Base-by-base conservation (phyloP, 148 eudicot genomes). In the Chenopodium berlandieri region DNA sequence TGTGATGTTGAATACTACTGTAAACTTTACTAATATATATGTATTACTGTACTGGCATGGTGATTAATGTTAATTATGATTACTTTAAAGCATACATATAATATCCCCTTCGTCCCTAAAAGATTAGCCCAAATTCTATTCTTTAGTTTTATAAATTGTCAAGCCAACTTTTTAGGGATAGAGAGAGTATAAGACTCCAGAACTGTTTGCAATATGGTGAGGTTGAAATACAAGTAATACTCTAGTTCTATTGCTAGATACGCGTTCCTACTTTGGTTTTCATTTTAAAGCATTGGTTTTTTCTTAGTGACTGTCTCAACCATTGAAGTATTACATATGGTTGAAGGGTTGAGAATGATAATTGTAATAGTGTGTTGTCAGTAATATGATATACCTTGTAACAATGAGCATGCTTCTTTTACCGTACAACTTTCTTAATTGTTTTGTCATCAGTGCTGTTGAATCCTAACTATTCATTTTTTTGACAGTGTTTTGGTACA, bases 401-500 rank as follows among this genome's bases (percentile, higher is more conserved):
- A n/a, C 31, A 19, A 14, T n/a, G 17, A 52, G 16, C 7, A 22
- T n/a, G 40, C 20, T 65, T 34, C 44, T 16, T 7, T 32, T 71
- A 19, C 3, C n/a, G 7, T 52, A 32, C 64, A n/a, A 13, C 37
- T 76, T 17, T 20, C 17, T 10, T 64, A 63, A 14, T 0, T 72
- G 32, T 19, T 69, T 76, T 52, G 27, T 54, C 12, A 48, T 31
- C 25, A 12, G 40, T 80, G 46, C 34, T 72, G 64, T 31, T 60
- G 50, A 40, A 13, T 79, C 60, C 75, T 71, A 54, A 62, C 58
- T 27, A 4, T 56, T 27, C 40, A 77, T 76, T 25, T 60, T 81
- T 30, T 62, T 76, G 22, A 80, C 90, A 94, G 98, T 85, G 93
- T 94, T 79, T 87, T 94, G 97, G 98, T 94, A 76, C 98, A 94